Percentiles rank a stretch among this genome's conserved stretches.
phyloP scores from a whole-genome alignment of 1,284 basidiomycete genomes.

The Xanthoconium separans region DNA sequence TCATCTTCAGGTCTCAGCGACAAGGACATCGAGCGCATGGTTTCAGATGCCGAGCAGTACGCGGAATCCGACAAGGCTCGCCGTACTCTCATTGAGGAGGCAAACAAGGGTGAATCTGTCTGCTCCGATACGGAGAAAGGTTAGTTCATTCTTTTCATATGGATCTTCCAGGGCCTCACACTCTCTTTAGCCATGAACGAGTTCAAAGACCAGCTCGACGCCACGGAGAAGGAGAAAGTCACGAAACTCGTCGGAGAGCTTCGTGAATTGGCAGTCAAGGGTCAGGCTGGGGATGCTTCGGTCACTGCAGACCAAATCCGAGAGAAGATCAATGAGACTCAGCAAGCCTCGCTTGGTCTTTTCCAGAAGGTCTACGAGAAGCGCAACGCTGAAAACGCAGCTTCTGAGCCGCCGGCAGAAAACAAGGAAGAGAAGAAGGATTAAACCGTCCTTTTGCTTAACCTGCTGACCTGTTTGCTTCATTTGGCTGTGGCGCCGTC shows the following conservation, averaged over 20 bases:
- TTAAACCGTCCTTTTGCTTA: conserved; percentile 36
- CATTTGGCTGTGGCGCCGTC: conserved; percentile 11
- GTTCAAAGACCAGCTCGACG: conserved; percentile 96
- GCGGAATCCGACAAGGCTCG: conserved; percentile 91
- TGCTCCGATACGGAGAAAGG: conserved; percentile 96
- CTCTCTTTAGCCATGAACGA: conserved; percentile 77
- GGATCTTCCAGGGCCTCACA: conserved; percentile 1
- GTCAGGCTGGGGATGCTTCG: conserved; percentile 81
- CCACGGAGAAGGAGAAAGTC: conserved; percentile 92
- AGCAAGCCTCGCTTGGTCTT: conserved; percentile 92
- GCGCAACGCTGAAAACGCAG: conserved; percentile 67
- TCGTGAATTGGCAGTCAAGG: conserved; percentile 88
- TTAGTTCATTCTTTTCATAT: conserved; percentile 31
- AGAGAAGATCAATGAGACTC: conserved; percentile 93
- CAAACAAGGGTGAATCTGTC: conserved; percentile 96
- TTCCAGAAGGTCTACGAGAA: conserved; percentile 99
- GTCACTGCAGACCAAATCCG: conserved; percentile 88
- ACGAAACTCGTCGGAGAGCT: conserved; percentile 84
- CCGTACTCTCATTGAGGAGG: conserved; percentile 89
- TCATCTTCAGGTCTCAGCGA: conserved; percentile 96
- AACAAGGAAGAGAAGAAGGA: conserved; percentile 75
- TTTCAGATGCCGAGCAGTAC: conserved; percentile 90
- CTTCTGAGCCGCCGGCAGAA: conserved; percentile 45
- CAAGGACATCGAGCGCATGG: conserved; percentile 98
- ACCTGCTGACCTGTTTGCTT: conserved; percentile 3